These are phyloP conservation scores for Ophiosphaerella narmari DNA, from an alignment of 2,329 filamentous ascomycete species.

Conservation along the genomic window DNA sequence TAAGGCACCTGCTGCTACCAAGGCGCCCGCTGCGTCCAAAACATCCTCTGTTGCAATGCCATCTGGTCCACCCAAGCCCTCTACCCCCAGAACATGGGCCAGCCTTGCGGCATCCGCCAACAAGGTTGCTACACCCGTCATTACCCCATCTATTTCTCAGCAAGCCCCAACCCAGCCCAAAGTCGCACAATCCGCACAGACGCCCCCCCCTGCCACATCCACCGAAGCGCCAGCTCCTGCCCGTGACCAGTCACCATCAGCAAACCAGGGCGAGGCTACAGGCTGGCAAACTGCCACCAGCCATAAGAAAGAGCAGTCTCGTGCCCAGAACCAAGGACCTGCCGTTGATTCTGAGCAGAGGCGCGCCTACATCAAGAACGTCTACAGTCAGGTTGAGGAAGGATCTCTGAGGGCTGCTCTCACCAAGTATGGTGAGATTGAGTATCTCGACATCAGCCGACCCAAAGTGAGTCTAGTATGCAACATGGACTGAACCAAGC, in stretches of 20 bases:
- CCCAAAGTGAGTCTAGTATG: slow-evolving; percentile 69
- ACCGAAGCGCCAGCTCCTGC: slow-evolving; percentile 39
- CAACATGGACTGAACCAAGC: not conserved
- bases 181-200: slow-evolving; percentile 41
- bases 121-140: slow-evolving; percentile 50
- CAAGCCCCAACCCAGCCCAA: slow-evolving; percentile 42
- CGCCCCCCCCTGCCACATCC: slow-evolving; percentile 17
- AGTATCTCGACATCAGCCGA: slow-evolving; percentile 67
- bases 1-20: slow-evolving; percentile 64
- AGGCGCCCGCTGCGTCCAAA: slow-evolving; percentile 58
- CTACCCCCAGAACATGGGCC: slow-evolving; percentile 71
- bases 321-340: slow-evolving; percentile 68
- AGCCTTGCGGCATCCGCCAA: slow-evolving; percentile 64
- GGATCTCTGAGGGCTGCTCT: slow-evolving; percentile 73
- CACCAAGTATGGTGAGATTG: slow-evolving; percentile 68
- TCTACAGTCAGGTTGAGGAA: slow-evolving; percentile 83
- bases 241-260: slow-evolving; percentile 43
- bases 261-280: slow-evolving; percentile 60
- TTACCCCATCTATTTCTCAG: slow-evolving; percentile 41
- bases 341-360: slow-evolving; percentile 72
- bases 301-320: slow-evolving; percentile 82
- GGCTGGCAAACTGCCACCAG: slow-evolving; percentile 87
- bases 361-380: slow-evolving; percentile 93
- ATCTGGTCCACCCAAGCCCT: slow-evolving; percentile 61
- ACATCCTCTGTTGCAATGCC: slow-evolving; percentile 61